Percentiles rank a stretch among this genome's conserved stretches.
phyloP scores from a whole-genome alignment of 805 yeast species.

The Yamadazyma ubonensis region DNA sequence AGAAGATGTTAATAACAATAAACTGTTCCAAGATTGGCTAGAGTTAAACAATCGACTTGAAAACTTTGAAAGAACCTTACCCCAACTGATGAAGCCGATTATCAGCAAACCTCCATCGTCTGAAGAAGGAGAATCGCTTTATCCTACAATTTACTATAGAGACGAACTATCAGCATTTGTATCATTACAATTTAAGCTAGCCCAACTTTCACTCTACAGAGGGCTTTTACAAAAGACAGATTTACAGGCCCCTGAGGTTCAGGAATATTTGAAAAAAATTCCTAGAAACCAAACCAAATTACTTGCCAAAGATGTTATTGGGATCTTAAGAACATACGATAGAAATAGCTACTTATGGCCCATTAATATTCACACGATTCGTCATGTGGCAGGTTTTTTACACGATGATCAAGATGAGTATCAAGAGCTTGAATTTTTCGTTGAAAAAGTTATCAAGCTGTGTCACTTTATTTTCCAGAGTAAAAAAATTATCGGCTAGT shows the following conservation, averaged over 20 bases:
- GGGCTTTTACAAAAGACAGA: constrained; percentile 23
- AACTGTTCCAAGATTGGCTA: constrained; percentile 27
- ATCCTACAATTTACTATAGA: constrained; percentile 34
- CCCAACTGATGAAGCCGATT: constrained; percentile 30
- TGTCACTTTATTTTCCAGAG: constrained; percentile 18
- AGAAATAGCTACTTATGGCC: constrained; percentile 34
- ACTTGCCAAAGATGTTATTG: constrained; percentile 36
- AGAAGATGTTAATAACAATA: constrained; percentile 25
- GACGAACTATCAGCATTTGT: constrained; percentile 37
- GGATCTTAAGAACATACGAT: constrained; percentile 39
- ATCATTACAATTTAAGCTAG: constrained; percentile 29
- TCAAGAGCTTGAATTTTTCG: constrained; percentile 21
- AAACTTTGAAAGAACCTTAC: constrained; percentile 31
- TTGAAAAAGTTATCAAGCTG: constrained; percentile 16
- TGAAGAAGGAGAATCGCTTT: constrained; percentile 15
- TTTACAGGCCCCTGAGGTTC: constrained; percentile 15
- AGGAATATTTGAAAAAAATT: constrained; percentile 22
- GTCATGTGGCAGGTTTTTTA: constrained; percentile 26
- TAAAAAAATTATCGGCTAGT: constrained; percentile 16
- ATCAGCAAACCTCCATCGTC: constrained; percentile 27
- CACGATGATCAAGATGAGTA: constrained; percentile 23
- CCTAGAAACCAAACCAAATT: constrained; percentile 25
- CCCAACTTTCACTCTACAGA: constrained; percentile 30
- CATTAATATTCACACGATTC: constrained; percentile 31
- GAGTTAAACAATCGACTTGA: constrained; percentile 24